Evolutionary conservation across 2,329 filamentous ascomycete genomes (phyloP).

Genomic region (Teratosphaeria gauchensis): DNA sequence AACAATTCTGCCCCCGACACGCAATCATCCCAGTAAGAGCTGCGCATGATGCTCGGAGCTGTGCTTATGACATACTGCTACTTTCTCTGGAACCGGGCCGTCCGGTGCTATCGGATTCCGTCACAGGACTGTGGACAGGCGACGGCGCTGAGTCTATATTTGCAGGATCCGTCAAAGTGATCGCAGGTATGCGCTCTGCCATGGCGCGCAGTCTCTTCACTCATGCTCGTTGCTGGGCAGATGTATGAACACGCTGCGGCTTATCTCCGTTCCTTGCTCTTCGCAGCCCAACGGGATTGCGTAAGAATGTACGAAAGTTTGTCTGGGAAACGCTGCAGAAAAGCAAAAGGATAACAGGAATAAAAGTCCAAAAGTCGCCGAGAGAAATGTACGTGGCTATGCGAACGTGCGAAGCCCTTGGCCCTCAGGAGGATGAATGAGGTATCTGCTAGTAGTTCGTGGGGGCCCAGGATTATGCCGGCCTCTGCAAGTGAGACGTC

Average conservation of each 20-base stretch:
- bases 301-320: not conserved
- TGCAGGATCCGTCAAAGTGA: slow-evolving; percentile 36
- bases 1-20: not conserved
- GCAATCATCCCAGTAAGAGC: not conserved
- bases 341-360: not conserved
- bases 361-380: not conserved
- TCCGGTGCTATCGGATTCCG: not conserved
- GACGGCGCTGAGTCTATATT: slow-evolving; percentile 23
- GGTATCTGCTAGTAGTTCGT: not conserved
- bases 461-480: not conserved
- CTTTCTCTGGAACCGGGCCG: not conserved
- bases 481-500: not conserved
- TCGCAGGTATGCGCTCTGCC: slow-evolving; percentile 27
- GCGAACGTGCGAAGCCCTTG: not conserved
- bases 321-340: not conserved
- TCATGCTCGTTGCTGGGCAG: not conserved
- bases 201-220: not conserved
- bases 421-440: not conserved
- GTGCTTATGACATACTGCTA: not conserved
- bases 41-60: not conserved
- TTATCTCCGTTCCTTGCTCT: not conserved
- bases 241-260: not conserved
- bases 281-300: not conserved
- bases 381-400: too few relatives aligned
- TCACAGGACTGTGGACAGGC: slow-evolving; percentile 7